Percentiles rank a stretch among this genome's conserved stretches.
Conservation (phyloP, 2,329 filamentous ascomycete species). For the Emmonsiellopsis sp. region DNA sequence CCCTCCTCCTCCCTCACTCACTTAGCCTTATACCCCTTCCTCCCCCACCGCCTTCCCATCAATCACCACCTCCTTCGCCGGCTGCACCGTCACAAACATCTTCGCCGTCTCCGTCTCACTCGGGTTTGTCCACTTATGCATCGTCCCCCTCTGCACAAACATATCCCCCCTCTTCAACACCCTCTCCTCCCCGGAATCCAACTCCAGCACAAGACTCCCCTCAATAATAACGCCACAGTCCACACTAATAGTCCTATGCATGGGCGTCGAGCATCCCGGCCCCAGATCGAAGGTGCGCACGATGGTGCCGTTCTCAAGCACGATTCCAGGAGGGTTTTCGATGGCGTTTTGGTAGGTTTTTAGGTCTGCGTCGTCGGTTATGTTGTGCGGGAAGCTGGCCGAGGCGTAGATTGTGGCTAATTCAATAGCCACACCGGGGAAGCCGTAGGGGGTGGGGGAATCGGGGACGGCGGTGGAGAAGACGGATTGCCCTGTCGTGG, state of each 20-base stretch:
- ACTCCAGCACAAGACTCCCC: slow-evolving; percentile 25
- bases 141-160: slow-evolving; percentile 23
- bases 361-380: slow-evolving; percentile 24
- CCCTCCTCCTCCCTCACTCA: no score
- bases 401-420: slow-evolving; percentile 23
- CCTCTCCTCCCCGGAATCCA: slow-evolving; percentile 26
- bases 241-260: slow-evolving; percentile 29
- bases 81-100: slow-evolving; percentile 22
- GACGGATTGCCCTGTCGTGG: slow-evolving; percentile 24
- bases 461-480: slow-evolving; percentile 26
- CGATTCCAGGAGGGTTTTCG: slow-evolving; percentile 24
- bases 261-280: slow-evolving; percentile 23
- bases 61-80: slow-evolving; percentile 1
- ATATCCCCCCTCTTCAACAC: slow-evolving; percentile 27
- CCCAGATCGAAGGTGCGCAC: slow-evolving; percentile 26
- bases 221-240: slow-evolving; percentile 31
- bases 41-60: slow-evolving; percentile 2
- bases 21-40: not conserved
- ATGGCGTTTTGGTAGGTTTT: slow-evolving; percentile 24
- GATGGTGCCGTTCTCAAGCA: slow-evolving; percentile 21
- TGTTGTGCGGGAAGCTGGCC: slow-evolving; percentile 17
- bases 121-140: slow-evolving; percentile 33
- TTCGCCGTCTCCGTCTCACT: slow-evolving; percentile 33
- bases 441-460: slow-evolving; percentile 20
- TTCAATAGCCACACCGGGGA: slow-evolving; percentile 21